Conservation (phyloP, 108 stramenopile species). For the Cyclotella cryptica region DNA sequence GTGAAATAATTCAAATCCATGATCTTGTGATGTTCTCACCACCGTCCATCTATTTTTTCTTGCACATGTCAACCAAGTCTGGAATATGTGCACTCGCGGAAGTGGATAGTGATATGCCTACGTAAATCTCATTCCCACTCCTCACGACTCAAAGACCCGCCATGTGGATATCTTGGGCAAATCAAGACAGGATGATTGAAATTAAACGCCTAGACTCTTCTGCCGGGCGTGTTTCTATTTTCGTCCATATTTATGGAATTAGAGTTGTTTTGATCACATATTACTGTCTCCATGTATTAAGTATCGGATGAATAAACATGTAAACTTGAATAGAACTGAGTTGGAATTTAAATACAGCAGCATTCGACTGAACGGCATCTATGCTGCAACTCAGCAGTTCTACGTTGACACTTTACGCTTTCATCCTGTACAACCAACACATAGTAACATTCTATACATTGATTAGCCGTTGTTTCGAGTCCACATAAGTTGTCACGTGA, state of each 20-base stretch:
- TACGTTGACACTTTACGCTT: no score
- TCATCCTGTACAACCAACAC: no score
- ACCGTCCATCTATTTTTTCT: not conserved
- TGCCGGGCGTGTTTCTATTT: not conserved
- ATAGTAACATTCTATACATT: not conserved
- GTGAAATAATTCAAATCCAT: no score
- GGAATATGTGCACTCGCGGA: constrained; percentile 39
- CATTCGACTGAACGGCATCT: no score
- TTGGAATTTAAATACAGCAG: no score
- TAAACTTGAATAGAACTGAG: no score
- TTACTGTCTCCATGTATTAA: not conserved
- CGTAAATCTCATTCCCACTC: constrained; percentile 16
- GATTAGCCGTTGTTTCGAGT: no score
- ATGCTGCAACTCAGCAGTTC: no score
- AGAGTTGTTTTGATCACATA: not conserved
- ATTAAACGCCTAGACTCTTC: constrained; percentile 46
- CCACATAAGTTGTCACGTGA: not conserved
- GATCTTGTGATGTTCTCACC: constrained; percentile 1
- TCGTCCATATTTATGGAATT: not conserved
- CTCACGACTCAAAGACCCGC: constrained; percentile 26
- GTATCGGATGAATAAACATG: no score
- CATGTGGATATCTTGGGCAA: constrained; percentile 8
- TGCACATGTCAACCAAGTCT: constrained; percentile 23
- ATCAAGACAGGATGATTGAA: constrained; percentile 44
- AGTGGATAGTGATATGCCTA: constrained; percentile 17